Evolutionary conservation across 768 basidiomycete genomes (phyloP).

Genomic region (Hysterangium stoloniferum): DNA sequence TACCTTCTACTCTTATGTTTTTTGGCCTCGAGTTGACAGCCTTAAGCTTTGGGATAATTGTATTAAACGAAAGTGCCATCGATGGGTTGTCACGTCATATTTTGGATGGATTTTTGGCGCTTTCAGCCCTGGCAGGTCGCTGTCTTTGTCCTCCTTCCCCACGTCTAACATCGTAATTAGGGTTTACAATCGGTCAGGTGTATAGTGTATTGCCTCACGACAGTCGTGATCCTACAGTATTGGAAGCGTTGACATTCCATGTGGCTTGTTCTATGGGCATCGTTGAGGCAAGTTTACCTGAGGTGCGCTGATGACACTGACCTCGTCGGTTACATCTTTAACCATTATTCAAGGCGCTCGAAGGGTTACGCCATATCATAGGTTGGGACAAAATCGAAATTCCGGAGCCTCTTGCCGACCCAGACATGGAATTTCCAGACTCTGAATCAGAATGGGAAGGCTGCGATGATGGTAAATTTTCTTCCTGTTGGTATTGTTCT

Average conservation of each 20-base stretch:
- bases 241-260: slow-evolving; percentile 22
- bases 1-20: not conserved
- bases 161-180: not conserved
- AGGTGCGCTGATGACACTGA: no score
- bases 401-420: not conserved
- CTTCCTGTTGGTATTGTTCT: no score
- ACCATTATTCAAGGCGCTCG: not conserved
- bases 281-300: not conserved
- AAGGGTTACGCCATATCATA: not conserved
- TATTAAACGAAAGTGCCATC: slow-evolving; percentile 25
- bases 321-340: not conserved
- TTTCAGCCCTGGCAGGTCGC: slow-evolving; percentile 30
- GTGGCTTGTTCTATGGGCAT: slow-evolving; percentile 17
- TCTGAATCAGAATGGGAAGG: slow-evolving; percentile 3
- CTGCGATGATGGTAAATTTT: not conserved
- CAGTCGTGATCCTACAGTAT: slow-evolving; percentile 16
- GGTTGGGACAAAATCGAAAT: not conserved
- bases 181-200: no score
- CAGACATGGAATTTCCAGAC: not conserved
- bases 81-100: slow-evolving; percentile 37
- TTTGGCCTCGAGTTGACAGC: not conserved
- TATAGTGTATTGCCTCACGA: slow-evolving; percentile 13
- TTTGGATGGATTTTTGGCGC: slow-evolving; percentile 36
- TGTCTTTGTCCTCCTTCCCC: no score
- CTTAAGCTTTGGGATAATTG: slow-evolving; percentile 28